Base-by-base conservation (phyloP, 345 rosid species). In the Rhodomyrtus tomentosa region DNA sequence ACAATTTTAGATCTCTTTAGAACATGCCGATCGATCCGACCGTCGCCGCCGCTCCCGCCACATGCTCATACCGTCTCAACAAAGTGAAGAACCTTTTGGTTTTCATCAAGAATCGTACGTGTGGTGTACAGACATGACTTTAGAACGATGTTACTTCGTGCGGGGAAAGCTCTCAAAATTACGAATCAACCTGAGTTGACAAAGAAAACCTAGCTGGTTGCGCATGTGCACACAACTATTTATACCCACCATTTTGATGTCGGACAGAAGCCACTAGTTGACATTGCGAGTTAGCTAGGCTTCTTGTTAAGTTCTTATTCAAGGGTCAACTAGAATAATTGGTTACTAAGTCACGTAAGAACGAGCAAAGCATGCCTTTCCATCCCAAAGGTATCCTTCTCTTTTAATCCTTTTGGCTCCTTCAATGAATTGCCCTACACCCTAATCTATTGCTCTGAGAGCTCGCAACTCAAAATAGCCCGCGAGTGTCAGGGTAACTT, bases 11-110 rank as follows among this genome's bases (percentile, higher is more conserved):
- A 38, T 20, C 10, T 18, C 38, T 38, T 68, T 15, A 36, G 6
- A 68, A 36, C 1, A 2, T 36, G 4, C 76, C 0, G 5, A 10
- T 32, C 0, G 11, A 16, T 68, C 13, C 6, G 1, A 18, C 13
- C 18, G 7, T 18, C 3, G 12, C 6, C 9, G 13, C 24, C 9
- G 24, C 24, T 4, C 25, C 1, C 1, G 8, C 18, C 76, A 36
- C 38, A 3, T 68, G 76, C 45, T 68, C 0, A 1, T 68, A 68
- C 20, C 21, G 3, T 68, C 45, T 68, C 9, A 68, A 32, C 9
- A 0, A 32, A 62, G 76, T 8, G 10, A 62, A 62, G 16, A 16
- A 16, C 24, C 42, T 32, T 16, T 1, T 1, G 3, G 3, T 3
- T 62, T 32, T 32, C 12, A 56, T 15, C 18, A 1, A 32, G 24